Evolutionary conservation across 208 protist species (phyloP).

Genomic region (Herpetomonas tarakana): DNA sequence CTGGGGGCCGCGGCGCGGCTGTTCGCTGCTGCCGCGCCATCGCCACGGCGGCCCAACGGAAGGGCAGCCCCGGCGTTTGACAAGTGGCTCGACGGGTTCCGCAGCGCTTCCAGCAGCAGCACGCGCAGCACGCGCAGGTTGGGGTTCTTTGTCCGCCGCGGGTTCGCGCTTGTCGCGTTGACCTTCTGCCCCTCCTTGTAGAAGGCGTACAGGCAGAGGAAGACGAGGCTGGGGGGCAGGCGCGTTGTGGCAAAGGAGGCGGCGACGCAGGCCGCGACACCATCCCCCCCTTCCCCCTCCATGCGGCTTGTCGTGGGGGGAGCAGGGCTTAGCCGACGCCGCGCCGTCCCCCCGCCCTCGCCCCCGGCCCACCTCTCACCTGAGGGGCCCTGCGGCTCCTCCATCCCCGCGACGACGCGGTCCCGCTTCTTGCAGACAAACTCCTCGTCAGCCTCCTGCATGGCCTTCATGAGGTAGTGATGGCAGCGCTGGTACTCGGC

Average conservation of each 20-base stretch:
- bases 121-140: constrained; percentile 62
- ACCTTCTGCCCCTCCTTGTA: constrained; percentile 74
- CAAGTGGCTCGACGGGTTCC: constrained; percentile 21
- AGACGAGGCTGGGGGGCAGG: constrained; percentile 49
- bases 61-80: neutral
- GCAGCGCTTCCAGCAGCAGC: constrained; percentile 57
- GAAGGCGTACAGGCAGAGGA: constrained; percentile 75
- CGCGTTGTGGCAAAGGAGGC: constrained; percentile 20
- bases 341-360: neutral
- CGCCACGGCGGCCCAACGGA: neutral
- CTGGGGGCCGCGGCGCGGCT: neutral
- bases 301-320: neutral
- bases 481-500: constrained; percentile 80
- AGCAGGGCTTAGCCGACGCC: neutral
- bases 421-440: neutral
- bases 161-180: constrained; percentile 35
- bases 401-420: neutral
- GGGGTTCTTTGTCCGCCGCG: constrained; percentile 51
- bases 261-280: neutral
- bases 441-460: constrained; percentile 26
- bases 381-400: neutral
- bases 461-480: constrained; percentile 36
- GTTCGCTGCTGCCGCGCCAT: neutral
- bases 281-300: no score
- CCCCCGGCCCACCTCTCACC: no score